phyloP scores from a whole-genome alignment of 2,329 filamentous ascomycete species.

The Monosporascus sp. region DNA sequence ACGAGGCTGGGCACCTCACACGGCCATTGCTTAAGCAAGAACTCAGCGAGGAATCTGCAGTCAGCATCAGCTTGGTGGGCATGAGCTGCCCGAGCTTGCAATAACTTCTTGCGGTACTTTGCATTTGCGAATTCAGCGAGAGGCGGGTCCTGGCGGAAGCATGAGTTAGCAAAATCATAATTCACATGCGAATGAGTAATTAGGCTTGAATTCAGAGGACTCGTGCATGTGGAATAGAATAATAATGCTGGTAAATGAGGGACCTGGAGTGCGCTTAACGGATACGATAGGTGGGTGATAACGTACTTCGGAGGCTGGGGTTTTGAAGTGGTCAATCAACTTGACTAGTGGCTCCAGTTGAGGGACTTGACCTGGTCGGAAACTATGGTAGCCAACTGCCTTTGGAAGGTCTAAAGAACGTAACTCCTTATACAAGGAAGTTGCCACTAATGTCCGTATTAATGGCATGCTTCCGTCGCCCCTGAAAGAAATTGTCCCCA shows the following conservation, averaged over 20 bases:
- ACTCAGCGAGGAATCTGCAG: constrained; percentile 32
- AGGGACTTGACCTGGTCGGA: constrained; percentile 29
- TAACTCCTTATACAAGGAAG: constrained; percentile 34
- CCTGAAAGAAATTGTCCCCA: constrained; percentile 20
- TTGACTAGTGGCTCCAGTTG: constrained; percentile 24
- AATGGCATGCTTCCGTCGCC: constrained; percentile 17
- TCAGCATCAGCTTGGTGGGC: constrained; percentile 26
- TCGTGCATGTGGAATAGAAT: no score
- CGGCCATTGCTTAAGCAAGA: constrained; percentile 42
- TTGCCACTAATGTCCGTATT: constrained; percentile 35
- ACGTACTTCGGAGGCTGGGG: constrained; percentile 17
- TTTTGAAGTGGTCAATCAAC: constrained; percentile 26
- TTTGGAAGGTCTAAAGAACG: constrained; percentile 31
- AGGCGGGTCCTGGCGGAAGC: constrained; percentile 3
- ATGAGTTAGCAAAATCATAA: not conserved
- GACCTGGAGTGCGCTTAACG: no score
- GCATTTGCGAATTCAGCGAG: constrained; percentile 19
- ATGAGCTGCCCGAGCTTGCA: constrained; percentile 24
- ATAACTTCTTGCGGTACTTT: constrained; percentile 27
- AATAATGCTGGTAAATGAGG: no score
- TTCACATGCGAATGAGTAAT: constrained; percentile 11
- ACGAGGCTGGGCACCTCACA: constrained; percentile 26
- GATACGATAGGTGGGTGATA: no score
- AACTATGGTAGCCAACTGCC: constrained; percentile 29
- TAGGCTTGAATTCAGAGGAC: not conserved